Percentiles rank a stretch among this genome's conserved stretches.
These are phyloP conservation scores for Stygiomarasmius scandens DNA, from an alignment of 1,284 basidiomycete species.

Conservation along the genomic window DNA sequence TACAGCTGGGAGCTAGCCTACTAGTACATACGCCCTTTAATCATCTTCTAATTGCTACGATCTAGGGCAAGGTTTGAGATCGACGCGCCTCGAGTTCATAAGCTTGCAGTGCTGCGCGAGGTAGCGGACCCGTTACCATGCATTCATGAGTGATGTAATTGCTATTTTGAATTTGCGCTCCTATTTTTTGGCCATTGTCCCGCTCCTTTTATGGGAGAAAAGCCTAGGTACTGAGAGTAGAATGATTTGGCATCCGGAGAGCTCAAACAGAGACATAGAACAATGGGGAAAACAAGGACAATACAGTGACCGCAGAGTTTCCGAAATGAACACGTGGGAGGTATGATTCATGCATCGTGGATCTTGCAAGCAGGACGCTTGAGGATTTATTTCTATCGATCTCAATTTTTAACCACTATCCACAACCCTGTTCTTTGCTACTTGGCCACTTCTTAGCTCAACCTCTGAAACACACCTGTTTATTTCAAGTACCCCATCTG, in stretches of 20 bases:
- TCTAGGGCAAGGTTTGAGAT: too few relatives aligned
- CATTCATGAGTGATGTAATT: too few relatives aligned
- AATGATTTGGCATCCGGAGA: too few relatives aligned
- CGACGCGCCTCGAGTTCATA: too few relatives aligned
- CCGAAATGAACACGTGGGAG: neutral
- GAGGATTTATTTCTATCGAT: conserved; percentile 13
- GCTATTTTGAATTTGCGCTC: too few relatives aligned
- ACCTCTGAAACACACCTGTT: conserved; percentile 1
- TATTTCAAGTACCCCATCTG: conserved; percentile 1
- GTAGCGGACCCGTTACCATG: too few relatives aligned
- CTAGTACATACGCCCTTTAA: neutral
- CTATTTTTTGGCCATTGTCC: too few relatives aligned
- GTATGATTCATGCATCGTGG: neutral
- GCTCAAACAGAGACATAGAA: neutral
- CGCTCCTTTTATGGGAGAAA: too few relatives aligned
- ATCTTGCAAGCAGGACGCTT: neutral
- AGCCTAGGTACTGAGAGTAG: too few relatives aligned
- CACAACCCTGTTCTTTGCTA: conserved; percentile 13
- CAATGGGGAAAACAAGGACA: neutral
- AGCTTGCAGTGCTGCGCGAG: too few relatives aligned
- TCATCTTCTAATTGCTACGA: neutral
- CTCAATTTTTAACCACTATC: conserved; percentile 4
- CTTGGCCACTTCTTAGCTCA: neutral
- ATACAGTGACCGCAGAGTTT: too few relatives aligned
- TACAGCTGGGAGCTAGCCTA: neutral